Evolutionary conservation across 2,329 filamentous ascomycete species (phyloP).

Genomic region (Pseudogymnoascus sp.): DNA sequence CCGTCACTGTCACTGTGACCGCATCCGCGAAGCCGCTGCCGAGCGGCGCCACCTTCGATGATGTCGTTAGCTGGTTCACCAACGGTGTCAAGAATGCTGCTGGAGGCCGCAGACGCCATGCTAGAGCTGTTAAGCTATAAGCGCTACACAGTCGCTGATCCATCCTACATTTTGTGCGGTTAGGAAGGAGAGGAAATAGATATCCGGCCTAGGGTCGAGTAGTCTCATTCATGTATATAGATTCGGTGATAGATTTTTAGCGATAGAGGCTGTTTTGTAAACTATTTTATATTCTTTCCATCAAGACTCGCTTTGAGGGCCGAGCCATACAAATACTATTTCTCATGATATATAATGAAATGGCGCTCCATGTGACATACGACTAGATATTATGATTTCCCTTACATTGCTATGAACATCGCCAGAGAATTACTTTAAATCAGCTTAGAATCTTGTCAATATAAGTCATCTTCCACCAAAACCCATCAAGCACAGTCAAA

Average conservation of each 20-base stretch:
- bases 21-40: conserved; percentile 11
- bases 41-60: not conserved
- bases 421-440: not conserved
- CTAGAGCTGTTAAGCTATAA: not conserved
- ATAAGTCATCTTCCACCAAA: not conserved
- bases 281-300: not conserved
- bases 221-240: not conserved
- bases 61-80: conserved; percentile 2
- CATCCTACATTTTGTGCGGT: not conserved
- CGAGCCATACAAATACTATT: not conserved
- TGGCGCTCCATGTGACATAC: not conserved
- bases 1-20: conserved; percentile 10
- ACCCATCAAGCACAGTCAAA: not conserved
- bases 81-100: not conserved
- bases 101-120: not conserved
- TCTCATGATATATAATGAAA: not conserved
- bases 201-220: not conserved
- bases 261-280: not conserved
- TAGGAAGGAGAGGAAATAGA: not conserved
- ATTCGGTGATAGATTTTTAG: not conserved
- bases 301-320: not conserved
- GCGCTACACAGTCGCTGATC: not conserved
- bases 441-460: not conserved
- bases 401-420: not conserved
- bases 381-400: not conserved